These are phyloP conservation scores for Metschnikowia aberdeeniae DNA, from an alignment of 805 yeast species.

Conservation along the genomic window DNA sequence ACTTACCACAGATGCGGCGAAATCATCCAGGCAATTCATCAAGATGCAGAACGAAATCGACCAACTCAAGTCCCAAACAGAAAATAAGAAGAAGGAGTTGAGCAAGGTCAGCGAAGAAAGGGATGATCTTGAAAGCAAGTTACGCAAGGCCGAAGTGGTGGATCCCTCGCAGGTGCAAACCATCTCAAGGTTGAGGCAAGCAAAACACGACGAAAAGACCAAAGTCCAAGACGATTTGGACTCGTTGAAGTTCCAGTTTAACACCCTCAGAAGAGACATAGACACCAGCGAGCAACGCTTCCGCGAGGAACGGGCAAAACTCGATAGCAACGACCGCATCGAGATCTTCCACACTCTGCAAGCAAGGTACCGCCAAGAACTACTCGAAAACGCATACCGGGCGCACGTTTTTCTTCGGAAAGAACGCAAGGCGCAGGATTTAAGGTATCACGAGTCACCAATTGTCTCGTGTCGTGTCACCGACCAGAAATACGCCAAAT, in stretches of 20 bases:
- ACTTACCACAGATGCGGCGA: constrained; percentile 1
- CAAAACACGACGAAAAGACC: constrained; percentile 20
- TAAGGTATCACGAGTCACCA: constrained; percentile 70
- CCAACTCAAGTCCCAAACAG: constrained; percentile 12
- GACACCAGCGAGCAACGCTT: constrained; percentile 7
- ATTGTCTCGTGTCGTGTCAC: constrained; percentile 56
- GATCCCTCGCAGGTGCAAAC: constrained; percentile 7
- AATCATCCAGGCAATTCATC: neutral
- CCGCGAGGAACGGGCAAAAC: constrained; percentile 13
- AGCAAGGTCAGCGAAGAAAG: constrained; percentile 9
- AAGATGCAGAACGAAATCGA: constrained; percentile 11
- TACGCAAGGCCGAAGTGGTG: constrained; percentile 7
- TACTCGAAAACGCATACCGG: constrained; percentile 38
- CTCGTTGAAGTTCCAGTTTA: constrained; percentile 6
- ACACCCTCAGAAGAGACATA: constrained; percentile 8
- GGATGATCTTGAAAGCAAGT: constrained; percentile 7
- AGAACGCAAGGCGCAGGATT: constrained; percentile 32
- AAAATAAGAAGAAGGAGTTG: constrained; percentile 13
- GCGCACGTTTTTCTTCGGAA: constrained; percentile 34
- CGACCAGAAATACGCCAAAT: constrained; percentile 47
- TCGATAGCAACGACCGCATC: constrained; percentile 44
- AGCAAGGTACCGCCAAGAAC: constrained; percentile 27
- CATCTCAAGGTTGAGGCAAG: constrained; percentile 8
- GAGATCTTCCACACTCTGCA: constrained; percentile 36
- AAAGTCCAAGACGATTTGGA: constrained; percentile 25